These are phyloP conservation scores for Podospora comata DNA, from an alignment of 495 filamentous ascomycete species.

Conservation along the genomic window DNA sequence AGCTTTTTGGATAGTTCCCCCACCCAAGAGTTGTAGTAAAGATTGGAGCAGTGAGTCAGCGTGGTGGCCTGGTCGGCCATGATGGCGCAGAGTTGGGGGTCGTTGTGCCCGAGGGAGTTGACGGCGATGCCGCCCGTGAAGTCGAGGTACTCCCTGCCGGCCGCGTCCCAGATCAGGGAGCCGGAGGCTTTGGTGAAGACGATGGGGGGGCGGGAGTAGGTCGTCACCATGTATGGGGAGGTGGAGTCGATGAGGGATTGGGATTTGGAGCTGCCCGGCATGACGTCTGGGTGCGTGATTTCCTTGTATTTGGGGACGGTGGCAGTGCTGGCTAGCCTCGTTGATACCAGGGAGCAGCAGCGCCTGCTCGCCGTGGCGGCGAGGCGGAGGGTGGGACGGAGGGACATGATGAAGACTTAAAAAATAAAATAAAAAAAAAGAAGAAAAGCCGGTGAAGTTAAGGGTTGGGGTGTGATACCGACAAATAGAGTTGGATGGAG, in stretches of 20 bases:
- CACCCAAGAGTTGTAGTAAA: constrained; percentile 95
- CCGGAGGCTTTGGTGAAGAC: constrained; percentile 86
- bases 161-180: constrained; percentile 83
- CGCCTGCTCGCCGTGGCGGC: constrained; percentile 27
- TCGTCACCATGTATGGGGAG: constrained; percentile 85
- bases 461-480: not conserved
- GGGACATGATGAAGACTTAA: constrained; percentile 25
- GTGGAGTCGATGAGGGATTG: constrained; percentile 59
- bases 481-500: not conserved
- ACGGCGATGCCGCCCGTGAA: constrained; percentile 96
- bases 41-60: constrained; percentile 85
- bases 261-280: constrained; percentile 23
- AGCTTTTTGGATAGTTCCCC: constrained; percentile 81
- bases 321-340: constrained; percentile 31
- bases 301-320: constrained; percentile 44
- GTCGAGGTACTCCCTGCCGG: constrained; percentile 85
- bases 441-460: no score
- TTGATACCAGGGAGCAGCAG: constrained; percentile 12
- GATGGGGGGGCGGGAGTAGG: constrained; percentile 86
- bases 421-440: no score
- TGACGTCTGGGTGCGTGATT: constrained; percentile 65
- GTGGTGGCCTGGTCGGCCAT: constrained; percentile 78
- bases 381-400: constrained; percentile 30
- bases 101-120: constrained; percentile 84
- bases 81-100: constrained; percentile 62